Evolutionary conservation across 768 basidiomycete species (phyloP), one percentile per base, ranked within the genome.

Genomic region (Psilocybe sp.): DNA sequence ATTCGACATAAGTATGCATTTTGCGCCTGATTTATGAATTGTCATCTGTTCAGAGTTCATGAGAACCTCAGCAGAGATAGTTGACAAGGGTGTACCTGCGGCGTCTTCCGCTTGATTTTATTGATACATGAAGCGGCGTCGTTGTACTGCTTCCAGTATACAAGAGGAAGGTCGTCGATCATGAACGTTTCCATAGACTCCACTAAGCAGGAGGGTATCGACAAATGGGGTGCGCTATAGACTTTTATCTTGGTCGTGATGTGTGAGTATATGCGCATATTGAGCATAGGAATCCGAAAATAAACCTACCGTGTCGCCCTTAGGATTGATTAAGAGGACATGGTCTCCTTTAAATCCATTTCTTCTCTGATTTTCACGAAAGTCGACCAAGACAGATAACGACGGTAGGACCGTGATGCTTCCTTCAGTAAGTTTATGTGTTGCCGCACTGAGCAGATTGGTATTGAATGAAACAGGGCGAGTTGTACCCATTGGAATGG

Each of bases 1-100:
- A 50, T 82, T 82, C 3, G 74, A 70, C 81, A 81, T 81, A 14
- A 81, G 58, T 7, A 69, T 74, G 54, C 72, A 80, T 57, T 74
- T 78, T 0, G 69, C 67, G 1, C 62, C 61, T 1, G 63, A 54
- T 35, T 65, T 59, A 52, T 77, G 67, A 43, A 77, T 53, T 2
- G 77, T 68, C 20, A 81, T 60, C 80, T 82, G 18, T 11, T n/a
- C 5, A 50, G 5, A 15, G 14, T 32, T 18, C 42, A 16, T 54
- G 33, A 40, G 28, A 15, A 35, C 1, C 32, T 40, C 16, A 44
- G 33, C 10, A 39, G 13, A 31, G 28, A 39, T 12, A 19, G 7
- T 34, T 13, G 6, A 31, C 16, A 15, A 19, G 0, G 15, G 47
- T 65, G 12, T 50, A 80, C 82, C 67, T 72, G 72, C 2, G 82